Evolutionary conservation across 2,329 filamentous ascomycete genomes (phyloP), one percentile per base, ranked within the genome.

Genomic region (Ascocoryne sarcoides): DNA sequence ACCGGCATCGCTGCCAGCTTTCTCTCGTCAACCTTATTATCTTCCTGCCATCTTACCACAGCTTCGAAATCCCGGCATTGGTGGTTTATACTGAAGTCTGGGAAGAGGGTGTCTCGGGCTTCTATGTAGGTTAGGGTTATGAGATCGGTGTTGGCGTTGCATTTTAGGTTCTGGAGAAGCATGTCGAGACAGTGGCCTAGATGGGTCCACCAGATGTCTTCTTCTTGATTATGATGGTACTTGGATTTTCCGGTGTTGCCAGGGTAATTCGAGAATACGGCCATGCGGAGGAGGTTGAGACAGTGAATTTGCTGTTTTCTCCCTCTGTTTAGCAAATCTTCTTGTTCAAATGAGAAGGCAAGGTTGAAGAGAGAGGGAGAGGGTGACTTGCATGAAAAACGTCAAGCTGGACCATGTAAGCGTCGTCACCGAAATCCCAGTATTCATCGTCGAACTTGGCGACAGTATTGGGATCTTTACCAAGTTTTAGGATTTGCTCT

Each of bases 331-430:
- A 14, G 7, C n/a, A 29, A 29, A 7, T 20, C 4, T 10, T 36
- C 26, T 19, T 21, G 20, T 36, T 7, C 16, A 26, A 7, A 26
- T 26, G 7, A 26, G 23, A 12, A 26, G 23, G 23, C 23, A 7
- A 7, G 23, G 14, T 16, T n/a, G 2, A 8, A 29, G 9, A 10
- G 5, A 29, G 12, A 30, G 30, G 14, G 10, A 32, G 8, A 8
- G 7, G 7, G 30, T 2, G n/a, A 38, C 28, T 38, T 9, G 31
- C 23, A 32, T 61, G 60, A 28, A 58, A 58, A 4, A 55, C 44
- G 29, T 63, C 60, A 14, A 62, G 41, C 32, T 57, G 48, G 2
- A 50, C 59, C 36, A 60, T 54, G 42, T 62, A 62, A 3, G 54
- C 57, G 21, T 62, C 55, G 14, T 44, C 18, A 1, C 60, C 61